Conservation (phyloP, 1,284 basidiomycete genomes). For the Pseudozyma sp. region DNA sequence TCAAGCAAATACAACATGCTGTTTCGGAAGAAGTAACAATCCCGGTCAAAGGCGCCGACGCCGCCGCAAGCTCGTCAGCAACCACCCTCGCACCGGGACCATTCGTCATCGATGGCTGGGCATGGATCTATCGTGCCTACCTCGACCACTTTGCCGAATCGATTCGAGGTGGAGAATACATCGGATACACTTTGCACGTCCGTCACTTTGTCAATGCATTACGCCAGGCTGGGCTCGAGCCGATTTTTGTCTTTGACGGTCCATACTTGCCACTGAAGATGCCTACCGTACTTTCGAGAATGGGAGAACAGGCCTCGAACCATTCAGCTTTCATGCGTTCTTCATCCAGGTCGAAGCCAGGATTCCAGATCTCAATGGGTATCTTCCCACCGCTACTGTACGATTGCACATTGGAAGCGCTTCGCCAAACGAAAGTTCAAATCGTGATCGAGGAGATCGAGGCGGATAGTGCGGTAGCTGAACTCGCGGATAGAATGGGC, state of each 20-base stretch:
- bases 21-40: conserved; percentile 45
- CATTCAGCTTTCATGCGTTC: conserved; percentile 58
- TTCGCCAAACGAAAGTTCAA: conserved; percentile 35
- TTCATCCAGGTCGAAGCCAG: conserved; percentile 29
- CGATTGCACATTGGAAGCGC: conserved; percentile 43
- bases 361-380: conserved; percentile 44
- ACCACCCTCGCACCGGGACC: conserved; percentile 2
- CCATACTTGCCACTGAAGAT: conserved; percentile 53
- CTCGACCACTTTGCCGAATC: conserved; percentile 50
- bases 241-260: conserved; percentile 63
- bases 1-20: conserved; percentile 32
- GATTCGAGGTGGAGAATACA: conserved; percentile 48
- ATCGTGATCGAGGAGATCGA: conserved; percentile 52
- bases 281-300: conserved; percentile 37
- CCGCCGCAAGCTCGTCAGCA: conserved; percentile 5
- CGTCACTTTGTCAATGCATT: conserved; percentile 28
- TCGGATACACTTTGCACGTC: conserved; percentile 30
- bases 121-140: conserved; percentile 57
- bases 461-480: conserved; percentile 58
- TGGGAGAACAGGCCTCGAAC: conserved; percentile 22
- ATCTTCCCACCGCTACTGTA: conserved; percentile 50
- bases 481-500: conserved; percentile 45
- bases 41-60: conserved; percentile 5
- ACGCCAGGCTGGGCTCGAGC: conserved; percentile 40
- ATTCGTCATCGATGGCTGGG: conserved; percentile 59